These are phyloP conservation scores for Sporothrix globosa DNA, from an alignment of 2,329 filamentous ascomycete species.

Conservation along the genomic window DNA sequence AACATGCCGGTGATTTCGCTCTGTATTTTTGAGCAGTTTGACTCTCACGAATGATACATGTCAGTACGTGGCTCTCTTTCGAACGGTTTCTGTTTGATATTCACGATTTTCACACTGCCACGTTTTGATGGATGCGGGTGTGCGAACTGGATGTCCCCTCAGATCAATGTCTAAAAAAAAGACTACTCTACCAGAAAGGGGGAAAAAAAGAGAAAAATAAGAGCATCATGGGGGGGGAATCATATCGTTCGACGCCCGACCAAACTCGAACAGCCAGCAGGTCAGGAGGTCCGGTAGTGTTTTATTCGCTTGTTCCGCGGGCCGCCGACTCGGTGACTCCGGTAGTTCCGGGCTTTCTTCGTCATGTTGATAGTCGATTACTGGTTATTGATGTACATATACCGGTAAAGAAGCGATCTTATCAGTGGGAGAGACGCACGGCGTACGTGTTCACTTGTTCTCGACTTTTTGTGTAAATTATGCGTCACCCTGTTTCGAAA, in stretches of 20 bases:
- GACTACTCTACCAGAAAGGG: neutral
- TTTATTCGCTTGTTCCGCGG: neutral
- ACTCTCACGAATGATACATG: no score
- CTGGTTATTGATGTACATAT: neutral
- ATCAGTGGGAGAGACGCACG: neutral
- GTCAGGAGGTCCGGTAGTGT: constrained; percentile 13
- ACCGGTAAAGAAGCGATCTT: neutral
- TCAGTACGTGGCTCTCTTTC: no score
- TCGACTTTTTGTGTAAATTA: neutral
- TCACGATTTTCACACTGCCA: neutral
- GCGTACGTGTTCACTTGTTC: no score
- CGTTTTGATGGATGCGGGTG: neutral
- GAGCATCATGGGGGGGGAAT: neutral
- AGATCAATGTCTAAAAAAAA: neutral
- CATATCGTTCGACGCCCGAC: constrained; percentile 1
- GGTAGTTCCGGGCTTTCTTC: neutral
- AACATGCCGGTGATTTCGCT: neutral
- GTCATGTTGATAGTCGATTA: neutral
- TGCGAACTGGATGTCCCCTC: neutral
- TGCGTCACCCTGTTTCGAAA: constrained; percentile 1
- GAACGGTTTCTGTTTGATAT: neutral
- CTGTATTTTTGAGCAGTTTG: neutral
- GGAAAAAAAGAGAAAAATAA: neutral
- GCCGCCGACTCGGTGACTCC: neutral
- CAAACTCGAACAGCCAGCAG: constrained; percentile 7